A percentile compares a stretch with the other conserved stretches of the same genome.
Evolutionary conservation across 2,329 filamentous ascomycete species (phyloP).

Genomic region (Balansia obtecta): DNA sequence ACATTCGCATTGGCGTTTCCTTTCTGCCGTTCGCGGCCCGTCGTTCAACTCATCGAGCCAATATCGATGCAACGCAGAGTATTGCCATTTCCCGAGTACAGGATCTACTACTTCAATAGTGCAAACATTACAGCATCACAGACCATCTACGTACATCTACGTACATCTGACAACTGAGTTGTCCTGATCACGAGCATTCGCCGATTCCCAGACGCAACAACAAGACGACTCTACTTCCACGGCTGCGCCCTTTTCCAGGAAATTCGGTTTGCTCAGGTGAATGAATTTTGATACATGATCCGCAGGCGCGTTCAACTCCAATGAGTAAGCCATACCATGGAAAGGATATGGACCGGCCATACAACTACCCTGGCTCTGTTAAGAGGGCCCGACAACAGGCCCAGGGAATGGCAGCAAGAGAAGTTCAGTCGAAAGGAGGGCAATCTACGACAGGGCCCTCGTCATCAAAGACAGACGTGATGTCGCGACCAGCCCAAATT

Average conservation of each 20-base stretch:
- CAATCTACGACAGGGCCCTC: slow-evolving; percentile 11
- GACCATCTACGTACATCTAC: slow-evolving; percentile 2
- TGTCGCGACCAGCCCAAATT: not conserved
- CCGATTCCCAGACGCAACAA: slow-evolving; percentile 8
- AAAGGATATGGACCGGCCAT: slow-evolving; percentile 35
- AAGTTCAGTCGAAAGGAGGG: slow-evolving; percentile 10
- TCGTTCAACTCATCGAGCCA: not conserved
- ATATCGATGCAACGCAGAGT: slow-evolving; percentile 6
- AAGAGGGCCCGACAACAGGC: slow-evolving; percentile 42
- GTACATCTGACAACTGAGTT: not conserved
- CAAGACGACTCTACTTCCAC: too few relatives aligned
- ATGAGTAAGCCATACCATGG: slow-evolving; percentile 46
- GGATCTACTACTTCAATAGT: slow-evolving; percentile 5
- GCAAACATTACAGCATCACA: not conserved
- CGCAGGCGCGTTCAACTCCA: slow-evolving; percentile 16
- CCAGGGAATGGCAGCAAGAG: slow-evolving; percentile 24
- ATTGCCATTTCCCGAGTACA: not conserved
- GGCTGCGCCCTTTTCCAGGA: too few relatives aligned
- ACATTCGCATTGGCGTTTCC: not conserved
- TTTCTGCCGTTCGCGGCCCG: not conserved
- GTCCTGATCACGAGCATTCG: not conserved
- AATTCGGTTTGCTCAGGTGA: not conserved
- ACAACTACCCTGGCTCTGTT: slow-evolving; percentile 34
- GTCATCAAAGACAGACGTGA: not conserved
- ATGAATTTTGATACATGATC: not conserved